Evolutionary conservation across 257 asterid species (phyloP).

Genomic region (Thymus mandschuricus): DNA sequence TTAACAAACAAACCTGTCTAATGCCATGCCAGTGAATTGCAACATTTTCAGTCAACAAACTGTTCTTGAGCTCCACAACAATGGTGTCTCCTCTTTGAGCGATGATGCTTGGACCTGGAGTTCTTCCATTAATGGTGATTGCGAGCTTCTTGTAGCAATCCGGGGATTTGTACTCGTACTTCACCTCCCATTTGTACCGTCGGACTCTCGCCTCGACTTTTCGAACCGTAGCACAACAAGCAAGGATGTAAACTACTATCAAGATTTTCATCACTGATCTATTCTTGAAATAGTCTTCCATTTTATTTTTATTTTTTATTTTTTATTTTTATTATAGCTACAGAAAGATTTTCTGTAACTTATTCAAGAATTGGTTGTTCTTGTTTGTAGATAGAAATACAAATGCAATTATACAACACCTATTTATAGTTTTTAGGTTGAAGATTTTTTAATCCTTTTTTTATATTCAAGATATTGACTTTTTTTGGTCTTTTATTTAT

Average conservation of each 20-base stretch:
- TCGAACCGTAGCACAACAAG: background rate
- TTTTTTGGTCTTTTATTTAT: background rate
- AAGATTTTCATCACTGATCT: conserved; percentile 13
- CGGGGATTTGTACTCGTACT: conserved; percentile 78
- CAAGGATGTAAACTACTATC: conserved; percentile 5
- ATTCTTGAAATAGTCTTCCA: conserved; percentile 12
- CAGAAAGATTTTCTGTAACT: background rate
- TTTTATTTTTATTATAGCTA: no score
- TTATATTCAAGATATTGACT: background rate
- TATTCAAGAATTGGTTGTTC: no score
- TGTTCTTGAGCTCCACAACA: conserved; percentile 72
- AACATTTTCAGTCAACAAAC: conserved; percentile 71
- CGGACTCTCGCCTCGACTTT: conserved; percentile 55
- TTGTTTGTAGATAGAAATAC: no score
- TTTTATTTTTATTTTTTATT: background rate
- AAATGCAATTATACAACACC: background rate
- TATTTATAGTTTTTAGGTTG: no score
- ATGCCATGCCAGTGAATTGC: conserved; percentile 99
- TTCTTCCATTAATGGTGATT: conserved; percentile 75
- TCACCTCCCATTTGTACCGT: conserved; percentile 78
- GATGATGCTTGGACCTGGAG: conserved; percentile 86
- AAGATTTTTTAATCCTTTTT: no score
- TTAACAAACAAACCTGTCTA: conserved; percentile 54
- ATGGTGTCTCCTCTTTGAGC: conserved; percentile 82
- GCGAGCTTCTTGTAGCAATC: conserved; percentile 74